Conservation (phyloP, 176 grass and related monocot genomes). For the Lolium perenne region DNA sequence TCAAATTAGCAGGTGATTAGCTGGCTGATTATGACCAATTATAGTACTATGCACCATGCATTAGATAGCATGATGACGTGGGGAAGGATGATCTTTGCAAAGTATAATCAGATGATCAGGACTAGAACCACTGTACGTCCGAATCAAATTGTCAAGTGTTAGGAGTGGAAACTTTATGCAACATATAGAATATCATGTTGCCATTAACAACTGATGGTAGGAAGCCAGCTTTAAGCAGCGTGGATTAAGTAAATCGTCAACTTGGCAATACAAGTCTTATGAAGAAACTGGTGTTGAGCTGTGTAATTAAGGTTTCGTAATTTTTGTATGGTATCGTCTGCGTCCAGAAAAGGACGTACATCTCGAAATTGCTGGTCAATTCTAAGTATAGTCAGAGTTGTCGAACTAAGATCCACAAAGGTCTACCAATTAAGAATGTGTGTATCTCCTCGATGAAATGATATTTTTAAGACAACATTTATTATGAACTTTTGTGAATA, state of each 20-base stretch:
- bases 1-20: background rate
- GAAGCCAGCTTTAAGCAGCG: background rate
- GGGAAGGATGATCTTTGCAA: background rate
- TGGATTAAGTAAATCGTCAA: background rate
- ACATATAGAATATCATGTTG: background rate
- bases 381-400: background rate
- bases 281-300: no score
- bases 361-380: background rate
- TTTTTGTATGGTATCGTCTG: background rate
- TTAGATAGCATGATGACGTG: slow-evolving; percentile 21
- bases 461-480: no score
- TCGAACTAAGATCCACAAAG: no score
- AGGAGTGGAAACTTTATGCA: background rate
- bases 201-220: background rate
- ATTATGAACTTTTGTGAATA: no score
- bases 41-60: background rate
- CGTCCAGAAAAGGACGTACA: no score
- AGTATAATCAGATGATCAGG: background rate
- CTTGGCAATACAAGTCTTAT: slow-evolving; percentile 18
- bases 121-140: background rate
- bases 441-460: no score
- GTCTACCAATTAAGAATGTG: no score
- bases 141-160: no score
- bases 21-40: background rate
- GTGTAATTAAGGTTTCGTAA: background rate